Base-by-base conservation (phyloP, 2,329 filamentous ascomycete species). In the Magnaporthiopsis rhizophila region DNA sequence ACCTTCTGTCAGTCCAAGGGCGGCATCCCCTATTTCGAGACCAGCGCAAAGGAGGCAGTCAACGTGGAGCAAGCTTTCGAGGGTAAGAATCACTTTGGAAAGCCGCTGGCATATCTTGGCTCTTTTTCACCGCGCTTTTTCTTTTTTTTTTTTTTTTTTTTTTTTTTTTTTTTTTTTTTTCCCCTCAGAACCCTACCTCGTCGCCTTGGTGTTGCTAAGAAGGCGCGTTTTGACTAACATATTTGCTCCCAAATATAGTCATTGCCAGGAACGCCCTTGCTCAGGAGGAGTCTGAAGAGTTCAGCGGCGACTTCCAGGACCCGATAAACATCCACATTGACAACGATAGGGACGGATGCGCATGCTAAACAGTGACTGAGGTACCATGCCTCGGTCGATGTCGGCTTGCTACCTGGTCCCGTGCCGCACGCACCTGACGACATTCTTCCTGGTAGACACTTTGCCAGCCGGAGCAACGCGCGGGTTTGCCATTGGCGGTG, bases 271-370 rank as follows among this genome's bases (percentile, higher is more conserved):
- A 97, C 74, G 95, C 95, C 24, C 84, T 99, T 59, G 91, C 91
- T 24, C 95, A 99, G 78, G 95, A 99, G 80, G 95, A 98, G 78
- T 94, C 93, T 1, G 94, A 97, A 75, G 95, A 99, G 77, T 99
- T 96, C 79, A 96, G 90, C 76, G 92, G 92, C 66, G 95, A 98
- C 76, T 99, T 97, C 81, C 92, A 92, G 72, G 95, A 98, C 75
- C 94, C 94, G 62, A 98, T 99, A 79, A 96, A 97, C 77, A 97
- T 99, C 76, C 92, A 97, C 78, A 90, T 97, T 70, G 93, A 97
- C 78, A 92, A 92, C 76, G 91, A 96, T 72, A 88, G 91, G 71
- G 92, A 96, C 73, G 92, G 93, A 65, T 99, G 95, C 78, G 88
- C 93, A 71, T 99, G 95, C 81, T 99, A 84, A 62, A n/a, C 21